These are phyloP conservation scores for Candida sonorensis DNA, from an alignment of 805 yeast species.

Conservation along the genomic window DNA sequence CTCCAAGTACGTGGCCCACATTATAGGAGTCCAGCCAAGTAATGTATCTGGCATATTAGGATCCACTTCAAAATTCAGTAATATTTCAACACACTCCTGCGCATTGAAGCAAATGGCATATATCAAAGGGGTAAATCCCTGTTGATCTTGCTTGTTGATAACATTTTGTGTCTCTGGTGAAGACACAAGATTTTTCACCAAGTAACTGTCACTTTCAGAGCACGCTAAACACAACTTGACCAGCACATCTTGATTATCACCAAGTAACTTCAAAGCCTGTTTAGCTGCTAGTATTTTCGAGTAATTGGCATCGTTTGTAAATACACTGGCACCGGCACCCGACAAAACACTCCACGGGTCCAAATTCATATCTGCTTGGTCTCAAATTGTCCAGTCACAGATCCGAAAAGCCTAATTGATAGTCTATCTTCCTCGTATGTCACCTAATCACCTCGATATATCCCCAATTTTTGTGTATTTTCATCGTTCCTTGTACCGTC, in stretches of 20 bases:
- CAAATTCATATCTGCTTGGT: constrained; percentile 5
- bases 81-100: constrained; percentile 39
- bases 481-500: too few relatives aligned
- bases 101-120: constrained; percentile 53
- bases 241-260: constrained; percentile 23
- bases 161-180: constrained; percentile 11
- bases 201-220: constrained; percentile 29
- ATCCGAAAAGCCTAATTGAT: too few relatives aligned
- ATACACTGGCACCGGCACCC: constrained; percentile 12
- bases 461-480: too few relatives aligned
- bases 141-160: constrained; percentile 26
- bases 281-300: constrained; percentile 31
- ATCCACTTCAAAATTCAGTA: constrained; percentile 37
- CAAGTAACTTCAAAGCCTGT: constrained; percentile 25
- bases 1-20: constrained; percentile 79
- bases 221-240: constrained; percentile 33
- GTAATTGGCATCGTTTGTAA: constrained; percentile 22
- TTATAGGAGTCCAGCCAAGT: constrained; percentile 58
- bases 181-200: constrained; percentile 23
- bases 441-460: too few relatives aligned
- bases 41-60: constrained; percentile 45
- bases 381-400: too few relatives aligned
- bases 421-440: too few relatives aligned
- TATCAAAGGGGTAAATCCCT: constrained; percentile 41
- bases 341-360: constrained; percentile 29